Evolutionary conservation across 768 basidiomycete genomes (phyloP), one percentile per base, ranked within the genome.

Genomic region (Leccinum longicurvipes): DNA sequence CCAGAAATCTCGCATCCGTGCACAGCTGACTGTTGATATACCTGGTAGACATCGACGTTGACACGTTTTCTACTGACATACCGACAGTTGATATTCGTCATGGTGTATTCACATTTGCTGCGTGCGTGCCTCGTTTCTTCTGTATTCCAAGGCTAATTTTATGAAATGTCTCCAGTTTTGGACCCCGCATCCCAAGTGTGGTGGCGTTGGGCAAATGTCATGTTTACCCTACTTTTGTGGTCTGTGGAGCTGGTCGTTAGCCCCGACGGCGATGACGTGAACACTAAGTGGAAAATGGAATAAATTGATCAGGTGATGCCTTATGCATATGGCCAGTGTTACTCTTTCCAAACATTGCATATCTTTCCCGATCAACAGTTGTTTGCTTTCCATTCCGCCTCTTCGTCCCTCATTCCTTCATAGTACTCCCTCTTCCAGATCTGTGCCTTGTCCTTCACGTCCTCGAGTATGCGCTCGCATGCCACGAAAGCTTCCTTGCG

Each of bases 361-460:
- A 21, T 57, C 41, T 34, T 42, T 56, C 44, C 14, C 58, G 46
- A 46, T 63, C 60, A 75, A 51, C 52, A 57, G 25, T 61, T 60
- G 67, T 89, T 89, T 57, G 77, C 77, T 70, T 89, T 89, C 88
- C 88, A 89, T 64, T 82, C 78, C 10, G 86, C 87, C 49, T 75
- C 76, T 29, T 76, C 79, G 45, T 86, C 85, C 49, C 70, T 69
- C 61, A 83, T 81, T 7, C 83, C 87, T 64, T 86, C 86, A 63
- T 94, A 95, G 65, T 82, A 90, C 67, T 95, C 93, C 63, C 89
- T 74, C 75, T 96, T 95, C 93, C 93, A 96, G 60, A 95, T 88
- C 70, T 91, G 92, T 41, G 80, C 91, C 64, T 82, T 86, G 57
- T 72, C 73, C 75, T 96, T 96, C 54, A 95, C 86, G 55, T 85